These are phyloP conservation scores for Juglanconis sp. DNA, from an alignment of 2,329 filamentous ascomycete genomes.

Conservation along the genomic window DNA sequence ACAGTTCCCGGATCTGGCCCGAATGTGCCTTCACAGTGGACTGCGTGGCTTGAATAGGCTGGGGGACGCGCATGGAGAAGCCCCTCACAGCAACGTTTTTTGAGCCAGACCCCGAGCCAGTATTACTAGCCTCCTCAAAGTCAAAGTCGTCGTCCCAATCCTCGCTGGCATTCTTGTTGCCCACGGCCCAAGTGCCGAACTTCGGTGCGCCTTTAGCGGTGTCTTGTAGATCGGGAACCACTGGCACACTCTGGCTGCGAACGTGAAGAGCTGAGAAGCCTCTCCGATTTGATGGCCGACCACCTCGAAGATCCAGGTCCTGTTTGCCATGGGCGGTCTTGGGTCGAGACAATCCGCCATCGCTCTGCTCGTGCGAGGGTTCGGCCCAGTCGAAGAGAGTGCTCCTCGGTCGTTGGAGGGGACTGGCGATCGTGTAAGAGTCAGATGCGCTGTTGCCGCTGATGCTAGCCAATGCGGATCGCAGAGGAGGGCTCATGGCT, in stretches of 20 bases:
- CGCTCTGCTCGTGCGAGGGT: slow-evolving; percentile 59
- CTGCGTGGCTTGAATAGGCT: slow-evolving; percentile 76
- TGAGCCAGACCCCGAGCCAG: slow-evolving; percentile 29
- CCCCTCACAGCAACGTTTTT: slow-evolving; percentile 26
- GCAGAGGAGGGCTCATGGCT: slow-evolving; percentile 50
- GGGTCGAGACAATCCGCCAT: slow-evolving; percentile 60
- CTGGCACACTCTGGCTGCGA: slow-evolving; percentile 77
- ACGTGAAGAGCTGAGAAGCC: slow-evolving; percentile 68
- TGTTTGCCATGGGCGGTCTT: slow-evolving; percentile 77
- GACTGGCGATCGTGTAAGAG: slow-evolving; percentile 27
- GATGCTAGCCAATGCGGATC: slow-evolving; percentile 51
- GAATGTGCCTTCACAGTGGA: slow-evolving; percentile 80
- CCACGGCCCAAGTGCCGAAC: slow-evolving; percentile 78
- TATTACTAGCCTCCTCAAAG: slow-evolving; percentile 51
- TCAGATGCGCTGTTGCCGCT: slow-evolving; percentile 44
- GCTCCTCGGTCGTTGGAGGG: slow-evolving; percentile 55
- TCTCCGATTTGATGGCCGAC: slow-evolving; percentile 64
- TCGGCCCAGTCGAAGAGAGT: slow-evolving; percentile 80
- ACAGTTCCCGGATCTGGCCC: slow-evolving; percentile 78
- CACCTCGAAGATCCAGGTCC: slow-evolving; percentile 66
- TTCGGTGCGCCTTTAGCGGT: slow-evolving; percentile 56
- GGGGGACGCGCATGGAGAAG: slow-evolving; percentile 67
- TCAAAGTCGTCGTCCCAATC: slow-evolving; percentile 92
- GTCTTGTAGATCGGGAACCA: slow-evolving; percentile 59
- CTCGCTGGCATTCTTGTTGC: slow-evolving; percentile 76